A percentile compares a stretch with the other conserved stretches of the same genome.
Evolutionary conservation across 805 yeast genomes (phyloP).

Genomic region (Candida tammaniensis): DNA sequence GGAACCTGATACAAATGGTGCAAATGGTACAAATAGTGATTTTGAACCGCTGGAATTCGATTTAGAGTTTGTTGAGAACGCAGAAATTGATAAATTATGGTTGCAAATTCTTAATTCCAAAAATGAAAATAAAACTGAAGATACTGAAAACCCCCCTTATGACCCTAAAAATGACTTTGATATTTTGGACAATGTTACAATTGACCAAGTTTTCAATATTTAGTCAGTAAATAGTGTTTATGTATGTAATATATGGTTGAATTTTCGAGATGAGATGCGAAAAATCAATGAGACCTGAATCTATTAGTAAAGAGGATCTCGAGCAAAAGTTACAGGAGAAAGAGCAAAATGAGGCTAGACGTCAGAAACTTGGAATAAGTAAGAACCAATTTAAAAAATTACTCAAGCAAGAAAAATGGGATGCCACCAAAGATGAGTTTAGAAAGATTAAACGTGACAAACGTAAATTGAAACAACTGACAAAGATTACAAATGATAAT

Average conservation of each 20-base stretch:
- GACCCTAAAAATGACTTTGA: background rate
- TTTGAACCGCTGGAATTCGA: conserved; percentile 5
- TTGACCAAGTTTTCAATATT: background rate
- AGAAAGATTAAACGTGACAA: conserved; percentile 54
- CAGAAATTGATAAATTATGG: conserved; percentile 36
- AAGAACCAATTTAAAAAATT: conserved; percentile 80
- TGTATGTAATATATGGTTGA: background rate
- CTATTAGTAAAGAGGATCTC: conserved; percentile 8
- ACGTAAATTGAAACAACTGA: conserved; percentile 37
- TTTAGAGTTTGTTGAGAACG: conserved; percentile 21
- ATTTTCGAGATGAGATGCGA: background rate
- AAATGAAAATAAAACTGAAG: conserved; percentile 3
- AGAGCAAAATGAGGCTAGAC: conserved; percentile 8
- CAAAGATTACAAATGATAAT: conserved; percentile 22
- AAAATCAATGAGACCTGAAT: conserved; percentile 7
- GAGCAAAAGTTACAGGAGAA: conserved; percentile 10
- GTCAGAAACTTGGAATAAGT: conserved; percentile 62
- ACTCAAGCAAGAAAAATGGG: conserved; percentile 57
- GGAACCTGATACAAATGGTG: background rate
- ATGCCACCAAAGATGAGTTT: conserved; percentile 61
- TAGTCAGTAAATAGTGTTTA: no score
- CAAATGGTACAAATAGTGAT: background rate
- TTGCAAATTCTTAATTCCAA: conserved; percentile 30
- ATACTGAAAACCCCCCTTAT: background rate
- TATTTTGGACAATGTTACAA: background rate